These are phyloP conservation scores for Curvularia lunata DNA, from an alignment of 2,329 filamentous ascomycete genomes.

Conservation along the genomic window DNA sequence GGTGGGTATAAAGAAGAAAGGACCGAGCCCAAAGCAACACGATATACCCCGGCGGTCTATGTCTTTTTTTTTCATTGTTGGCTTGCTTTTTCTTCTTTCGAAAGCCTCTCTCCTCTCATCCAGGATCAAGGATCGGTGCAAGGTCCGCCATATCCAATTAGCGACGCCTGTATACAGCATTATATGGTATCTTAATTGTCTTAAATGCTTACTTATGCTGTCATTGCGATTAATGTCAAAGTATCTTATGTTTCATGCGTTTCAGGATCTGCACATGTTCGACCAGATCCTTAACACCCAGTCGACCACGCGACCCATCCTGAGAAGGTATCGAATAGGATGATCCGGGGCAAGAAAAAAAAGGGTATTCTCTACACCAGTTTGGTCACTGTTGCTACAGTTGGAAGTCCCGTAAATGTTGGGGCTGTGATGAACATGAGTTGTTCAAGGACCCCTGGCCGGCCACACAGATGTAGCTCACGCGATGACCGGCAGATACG, in stretches of 20 bases:
- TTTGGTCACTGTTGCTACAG: background rate
- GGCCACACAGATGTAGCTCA: background rate
- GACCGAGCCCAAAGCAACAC: slow-evolving; percentile 1
- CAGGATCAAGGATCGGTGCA: background rate
- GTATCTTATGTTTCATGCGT: background rate
- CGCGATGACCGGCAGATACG: background rate
- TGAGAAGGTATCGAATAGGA: background rate
- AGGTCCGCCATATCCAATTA: background rate
- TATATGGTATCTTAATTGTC: background rate
- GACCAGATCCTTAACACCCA: background rate
- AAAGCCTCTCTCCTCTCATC: background rate
- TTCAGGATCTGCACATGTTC: background rate
- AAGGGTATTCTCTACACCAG: background rate
- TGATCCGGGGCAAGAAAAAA: background rate
- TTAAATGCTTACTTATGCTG: background rate
- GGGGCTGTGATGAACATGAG: background rate
- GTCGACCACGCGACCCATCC: background rate
- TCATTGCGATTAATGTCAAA: background rate
- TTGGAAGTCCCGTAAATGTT: background rate
- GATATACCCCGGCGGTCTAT: background rate
- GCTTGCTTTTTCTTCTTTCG: background rate
- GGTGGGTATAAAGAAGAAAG: background rate
- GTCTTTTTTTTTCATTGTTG: background rate
- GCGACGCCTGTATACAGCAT: background rate
- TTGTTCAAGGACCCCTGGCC: background rate